Evolutionary conservation across 2,329 filamentous ascomycete species (phyloP), one percentile per base, ranked within the genome.

Genomic region (Pseudogymnoascus sp.): DNA sequence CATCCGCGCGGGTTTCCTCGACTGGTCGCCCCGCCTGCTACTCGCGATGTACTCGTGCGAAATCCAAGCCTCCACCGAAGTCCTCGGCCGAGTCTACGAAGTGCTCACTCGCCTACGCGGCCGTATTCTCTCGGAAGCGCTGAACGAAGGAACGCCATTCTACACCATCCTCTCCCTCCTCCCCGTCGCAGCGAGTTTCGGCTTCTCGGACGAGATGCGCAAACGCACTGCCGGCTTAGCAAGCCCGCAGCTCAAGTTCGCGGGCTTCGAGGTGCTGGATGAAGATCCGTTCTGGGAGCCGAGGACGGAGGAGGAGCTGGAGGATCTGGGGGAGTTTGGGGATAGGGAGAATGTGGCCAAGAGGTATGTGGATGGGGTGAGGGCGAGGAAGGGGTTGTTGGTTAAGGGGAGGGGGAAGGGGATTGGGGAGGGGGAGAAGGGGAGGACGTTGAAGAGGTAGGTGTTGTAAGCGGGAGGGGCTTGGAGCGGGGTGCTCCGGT

Each of bases 281-380:
- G 89, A 97, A 77, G 95, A 99, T 78, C 95, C 95, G 0, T 96
- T 96, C 79, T 99, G 95, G 95, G 92, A 96, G 56, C 95, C 95
- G 1, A 92, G 91, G 68, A 97, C 93, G 0, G 95, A 97, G 73
- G 95, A 97, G 74, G 91, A 99, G 72, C 77, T 99, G 61, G 95
- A 99, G 80, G 95, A 99, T 79, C 78, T 99, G 65, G 95, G 95
- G 26, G 93, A 97, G 80, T 79, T 93, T 73, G 95, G 91, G 3
- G 95, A 99, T 77, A 85, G 85, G 72, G 95, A 97, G 81, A 97
- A 97, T 77, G 90, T 97, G 60, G 95, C 95, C 23, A 96, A 96
- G 84, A 80, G 90, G 73, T 97, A 97, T 79, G 93, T 99, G 84
- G 95, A 99, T 77, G 80, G 83, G 38, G 93, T 99, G 42, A 81